phyloP scores from a whole-genome alignment of 192 early-diverging fungal species.

The Coemansia interrupta region DNA sequence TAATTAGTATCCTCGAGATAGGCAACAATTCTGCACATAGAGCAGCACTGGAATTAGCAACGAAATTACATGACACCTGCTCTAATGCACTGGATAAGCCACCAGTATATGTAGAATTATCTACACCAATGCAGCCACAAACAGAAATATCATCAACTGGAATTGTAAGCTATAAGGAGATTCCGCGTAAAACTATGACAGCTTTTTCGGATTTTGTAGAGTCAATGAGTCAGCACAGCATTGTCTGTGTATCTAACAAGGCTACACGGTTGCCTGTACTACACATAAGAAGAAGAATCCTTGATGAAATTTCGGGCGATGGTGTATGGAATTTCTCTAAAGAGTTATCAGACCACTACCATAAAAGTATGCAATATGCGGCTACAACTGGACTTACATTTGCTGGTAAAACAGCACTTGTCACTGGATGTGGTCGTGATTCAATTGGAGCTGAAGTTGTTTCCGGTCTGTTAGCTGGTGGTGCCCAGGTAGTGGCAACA shows the following conservation, averaged over 20 bases:
- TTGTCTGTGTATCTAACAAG: no score
- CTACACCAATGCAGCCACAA: slow-evolving; percentile 70
- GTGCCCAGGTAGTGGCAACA: slow-evolving; percentile 86
- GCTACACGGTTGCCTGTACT: no score
- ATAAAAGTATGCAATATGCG: slow-evolving; percentile 66
- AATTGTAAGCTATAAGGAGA: slow-evolving; percentile 73
- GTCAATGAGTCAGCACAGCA: slow-evolving; percentile 66
- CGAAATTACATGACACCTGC: slow-evolving; percentile 72
- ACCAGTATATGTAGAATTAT: slow-evolving; percentile 84
- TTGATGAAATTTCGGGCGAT: slow-evolving; percentile 51
- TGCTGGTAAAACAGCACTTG: slow-evolving; percentile 75
- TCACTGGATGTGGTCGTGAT: slow-evolving; percentile 86
- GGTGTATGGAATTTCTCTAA: slow-evolving; percentile 71
- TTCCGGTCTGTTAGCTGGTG: slow-evolving; percentile 82
- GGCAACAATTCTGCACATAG: slow-evolving; percentile 64
- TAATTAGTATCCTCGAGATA: slow-evolving; percentile 59
- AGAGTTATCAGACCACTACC: no score
- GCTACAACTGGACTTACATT: slow-evolving; percentile 78
- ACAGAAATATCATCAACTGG: slow-evolving; percentile 70
- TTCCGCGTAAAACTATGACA: slow-evolving; percentile 65
- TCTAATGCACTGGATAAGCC: slow-evolving; percentile 59
- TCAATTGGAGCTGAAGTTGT: slow-evolving; percentile 91
- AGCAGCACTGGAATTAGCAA: slow-evolving; percentile 50
- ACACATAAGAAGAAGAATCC: no score
- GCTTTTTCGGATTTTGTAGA: slow-evolving; percentile 83